Conservation (phyloP, 495 filamentous ascomycete species). For the Elaphomyces granulatus region DNA sequence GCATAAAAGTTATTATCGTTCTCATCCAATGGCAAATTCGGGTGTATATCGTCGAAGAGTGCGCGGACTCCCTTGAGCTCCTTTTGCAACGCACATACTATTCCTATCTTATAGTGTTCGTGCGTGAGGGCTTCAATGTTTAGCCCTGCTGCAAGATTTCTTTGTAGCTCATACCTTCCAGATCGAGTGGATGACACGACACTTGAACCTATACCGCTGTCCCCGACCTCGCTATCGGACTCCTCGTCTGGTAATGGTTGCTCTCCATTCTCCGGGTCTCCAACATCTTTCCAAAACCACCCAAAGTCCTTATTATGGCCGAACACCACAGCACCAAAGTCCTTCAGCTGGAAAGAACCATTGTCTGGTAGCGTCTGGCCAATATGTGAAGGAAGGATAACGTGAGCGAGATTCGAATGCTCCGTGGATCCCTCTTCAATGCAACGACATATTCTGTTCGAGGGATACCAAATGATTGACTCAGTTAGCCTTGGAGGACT, state of each 20-base stretch:
- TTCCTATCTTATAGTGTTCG: slow-evolving; percentile 2
- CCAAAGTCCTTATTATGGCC: slow-evolving; percentile 10
- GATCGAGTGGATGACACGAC: no score
- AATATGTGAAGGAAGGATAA: slow-evolving; percentile 6
- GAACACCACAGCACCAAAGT: slow-evolving; percentile 12
- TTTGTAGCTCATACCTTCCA: no score
- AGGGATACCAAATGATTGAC: slow-evolving; percentile 12
- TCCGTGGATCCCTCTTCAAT: not conserved
- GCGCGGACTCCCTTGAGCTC: slow-evolving; percentile 21
- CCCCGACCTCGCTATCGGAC: not conserved
- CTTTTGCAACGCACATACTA: slow-evolving; percentile 2
- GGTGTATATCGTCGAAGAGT: slow-evolving; percentile 22
- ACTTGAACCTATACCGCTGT: slow-evolving; percentile 9
- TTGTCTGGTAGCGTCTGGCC: not conserved
- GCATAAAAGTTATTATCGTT: slow-evolving; percentile 26
- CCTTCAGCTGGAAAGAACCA: no score
- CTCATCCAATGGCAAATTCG: no score
- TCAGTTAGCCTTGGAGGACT: slow-evolving; percentile 9
- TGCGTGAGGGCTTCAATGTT: no score
- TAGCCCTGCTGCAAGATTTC: no score
- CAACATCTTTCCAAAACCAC: slow-evolving; percentile 7
- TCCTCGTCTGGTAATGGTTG: not conserved
- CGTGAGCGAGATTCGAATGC: slow-evolving; percentile 6
- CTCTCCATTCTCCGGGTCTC: slow-evolving; percentile 7
- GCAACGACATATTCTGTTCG: slow-evolving; percentile 3